phyloP scores from a whole-genome alignment of 768 basidiomycete species.

The Symmetrospora coprosmae region DNA sequence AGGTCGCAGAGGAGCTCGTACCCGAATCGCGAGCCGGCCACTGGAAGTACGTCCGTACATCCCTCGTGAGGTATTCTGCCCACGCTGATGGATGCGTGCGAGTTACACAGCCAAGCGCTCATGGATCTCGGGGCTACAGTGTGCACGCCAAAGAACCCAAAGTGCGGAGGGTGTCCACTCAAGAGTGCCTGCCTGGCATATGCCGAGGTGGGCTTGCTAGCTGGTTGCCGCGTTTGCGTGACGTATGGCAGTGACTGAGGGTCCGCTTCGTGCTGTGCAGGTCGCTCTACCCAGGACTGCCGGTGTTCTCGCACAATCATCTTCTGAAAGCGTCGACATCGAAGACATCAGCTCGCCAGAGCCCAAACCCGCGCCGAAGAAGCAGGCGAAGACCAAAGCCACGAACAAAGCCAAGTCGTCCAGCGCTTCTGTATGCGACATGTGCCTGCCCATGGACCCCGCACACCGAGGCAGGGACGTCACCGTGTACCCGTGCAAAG shows the following conservation, averaged over 20 bases:
- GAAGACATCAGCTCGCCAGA: too few relatives aligned
- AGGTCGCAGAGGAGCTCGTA: constrained; percentile 57
- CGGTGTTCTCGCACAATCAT: not conserved
- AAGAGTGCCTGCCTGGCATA: constrained; percentile 56
- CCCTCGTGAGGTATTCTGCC: constrained; percentile 11
- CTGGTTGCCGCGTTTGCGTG: not conserved
- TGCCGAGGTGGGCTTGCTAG: constrained; percentile 33
- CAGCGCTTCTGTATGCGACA: constrained; percentile 39
- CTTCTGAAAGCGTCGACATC: constrained; percentile 45
- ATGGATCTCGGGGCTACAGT: constrained; percentile 90
- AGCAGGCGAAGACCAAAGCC: too few relatives aligned
- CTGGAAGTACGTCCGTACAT: constrained; percentile 44
- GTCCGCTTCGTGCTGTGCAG: not conserved
- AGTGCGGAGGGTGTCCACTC: constrained; percentile 60
- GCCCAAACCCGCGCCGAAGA: too few relatives aligned
- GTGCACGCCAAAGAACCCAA: constrained; percentile 67
- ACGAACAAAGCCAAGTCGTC: too few relatives aligned
- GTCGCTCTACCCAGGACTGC: not conserved
- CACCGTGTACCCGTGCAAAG: constrained; percentile 75
- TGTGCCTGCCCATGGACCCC: constrained; percentile 50
- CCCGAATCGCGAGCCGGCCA: constrained; percentile 54
- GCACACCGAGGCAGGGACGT: constrained; percentile 38
- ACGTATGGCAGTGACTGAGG: not conserved
- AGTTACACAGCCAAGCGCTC: constrained; percentile 49
- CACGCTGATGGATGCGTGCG: not conserved